Evolutionary conservation across 345 rosid genomes (phyloP), one percentile per base, ranked within the genome.

Genomic region (Eucalyptus tenuipes): DNA sequence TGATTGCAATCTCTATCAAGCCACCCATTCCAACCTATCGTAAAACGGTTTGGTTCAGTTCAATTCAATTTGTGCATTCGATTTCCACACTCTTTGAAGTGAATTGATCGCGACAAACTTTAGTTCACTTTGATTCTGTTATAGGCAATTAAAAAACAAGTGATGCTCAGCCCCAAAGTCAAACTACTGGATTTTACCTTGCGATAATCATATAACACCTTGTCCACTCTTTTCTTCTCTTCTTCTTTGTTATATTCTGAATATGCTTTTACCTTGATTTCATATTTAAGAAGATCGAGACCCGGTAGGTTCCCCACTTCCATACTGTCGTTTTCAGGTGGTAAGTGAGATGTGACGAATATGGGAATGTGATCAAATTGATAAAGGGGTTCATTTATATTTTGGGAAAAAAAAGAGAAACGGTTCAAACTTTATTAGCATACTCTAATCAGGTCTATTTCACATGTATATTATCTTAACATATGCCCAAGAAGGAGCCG

Each of bases 21-120:
- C 71, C 18, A 64, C 37, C 4, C n/a, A 4, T 68, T 22, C 22
- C 80, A 31, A 37, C 24, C 22, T 33, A 33, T 17, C 81, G 10
- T 71, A 68, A 71, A 5, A 71, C 0, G 44, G 25, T 9, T 33
- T 0, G 27, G 25, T 37, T 37, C 7, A 0, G 25, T 33, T 31
- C 2, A 15, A 37, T 71, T 68, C 22, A 4, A n/a, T 31, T 33
- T 71, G 7, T 10, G 13, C 22, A 18, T 24, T 22, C 0, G 4
- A 71, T 71, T 33, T 37, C 13, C 45, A 40, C 45, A 37, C 81
- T 33, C 27, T 71, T 10, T 71, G 45, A 71, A 71, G 81, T 10
- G 81, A 37, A 18, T 37, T 24, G 27, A 71, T 5, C 4, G 11
- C 81, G 3, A 71, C 44, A 37, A 20, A 71, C 33, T 71, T 18